Base-by-base conservation (phyloP, 805 yeast genomes). In the Yamadazyma endophytica region DNA sequence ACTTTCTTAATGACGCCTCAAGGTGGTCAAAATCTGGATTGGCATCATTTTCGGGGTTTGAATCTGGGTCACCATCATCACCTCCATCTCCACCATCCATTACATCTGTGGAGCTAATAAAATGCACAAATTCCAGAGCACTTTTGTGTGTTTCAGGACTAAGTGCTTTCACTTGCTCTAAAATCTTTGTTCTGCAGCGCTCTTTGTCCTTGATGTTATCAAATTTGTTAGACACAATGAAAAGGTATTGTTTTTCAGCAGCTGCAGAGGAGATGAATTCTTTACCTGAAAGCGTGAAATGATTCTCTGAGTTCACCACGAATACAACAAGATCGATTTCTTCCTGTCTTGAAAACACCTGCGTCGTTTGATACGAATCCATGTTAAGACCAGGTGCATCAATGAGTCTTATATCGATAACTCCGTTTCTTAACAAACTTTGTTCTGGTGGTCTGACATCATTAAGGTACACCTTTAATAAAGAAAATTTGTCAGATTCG, bases 321-420 rank as follows among this genome's bases (percentile, higher is more conserved):
- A 92, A 94, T 1, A 92, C 90, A 3, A 92, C 96, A 43, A 92
- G 68, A 54, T 92, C 99, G 40, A 92, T 92, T 50, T 92, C 98
- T 50, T 92, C 97, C 61, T 92, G 97, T 38, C 97, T 76, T 2
- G 96, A 82, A 54, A 90, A 89, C 1, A 92, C 88, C 50, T 90
- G 95, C 2, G 96, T 85, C 0, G 99, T 92, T 54, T 87, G 96
- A 46, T 82, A 82, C 4, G 92, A 84, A 49, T 90, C 97, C 70
- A 88, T 71, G 54, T 92, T 92, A 35, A 92, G 68, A 0, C 99
- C 99, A 0, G 99, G 99, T 0, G 97, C 97, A 61, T 92, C 99
- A 32, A 92, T 92, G 39, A 92, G 66, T 15, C 89, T 77, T 35
- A 92, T 88, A 50, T 92, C 97, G 24, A 90, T 86, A 7, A 87